A percentile compares a stretch with the other conserved stretches of the same genome.
phyloP scores from a whole-genome alignment of 2,329 filamentous ascomycete species.

The Dryadomyces quercus-mongolicae region DNA sequence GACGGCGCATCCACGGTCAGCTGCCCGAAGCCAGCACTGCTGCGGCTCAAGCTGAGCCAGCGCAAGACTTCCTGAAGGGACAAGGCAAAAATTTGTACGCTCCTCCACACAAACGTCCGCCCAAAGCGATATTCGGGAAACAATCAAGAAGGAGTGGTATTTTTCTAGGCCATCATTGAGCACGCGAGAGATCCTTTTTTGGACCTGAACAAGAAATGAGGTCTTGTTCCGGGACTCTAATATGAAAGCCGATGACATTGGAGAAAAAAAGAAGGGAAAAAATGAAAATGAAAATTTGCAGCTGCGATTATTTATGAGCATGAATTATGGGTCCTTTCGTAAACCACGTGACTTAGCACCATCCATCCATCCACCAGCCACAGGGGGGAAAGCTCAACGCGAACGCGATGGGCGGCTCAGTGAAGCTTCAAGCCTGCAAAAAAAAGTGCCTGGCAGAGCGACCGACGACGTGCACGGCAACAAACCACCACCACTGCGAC shows the following conservation, averaged over 20 bases:
- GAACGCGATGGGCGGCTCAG: slow-evolving; percentile 3
- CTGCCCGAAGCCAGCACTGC: slow-evolving; percentile 71
- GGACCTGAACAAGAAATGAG: slow-evolving; percentile 91
- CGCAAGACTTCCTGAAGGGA: slow-evolving; percentile 20
- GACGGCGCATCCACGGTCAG: slow-evolving; percentile 65
- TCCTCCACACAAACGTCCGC: slow-evolving; percentile 26
- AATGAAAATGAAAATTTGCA: slow-evolving; percentile 20
- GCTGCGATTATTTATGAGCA: too few relatives aligned
- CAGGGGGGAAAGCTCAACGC: not conserved
- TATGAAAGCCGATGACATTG: slow-evolving; percentile 82
- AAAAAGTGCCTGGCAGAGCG: not conserved
- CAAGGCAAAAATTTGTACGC: slow-evolving; percentile 21
- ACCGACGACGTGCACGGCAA: not conserved
- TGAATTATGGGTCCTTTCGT: not conserved
- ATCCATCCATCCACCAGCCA: too few relatives aligned
- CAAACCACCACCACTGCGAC: not conserved
- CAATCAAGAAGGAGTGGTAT: slow-evolving; percentile 59
- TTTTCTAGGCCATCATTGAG: slow-evolving; percentile 94
- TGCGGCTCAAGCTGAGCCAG: slow-evolving; percentile 80
- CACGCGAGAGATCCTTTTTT: slow-evolving; percentile 72
- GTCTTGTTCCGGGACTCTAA: slow-evolving; percentile 99
- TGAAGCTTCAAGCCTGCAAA: not conserved
- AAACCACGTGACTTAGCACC: not conserved
- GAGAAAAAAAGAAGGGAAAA: slow-evolving; percentile 33
- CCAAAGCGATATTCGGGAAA: slow-evolving; percentile 43